These are phyloP conservation scores for Pseudognaphalium luteoalbum DNA, from an alignment of 129 eudicot species.

Conservation along the genomic window DNA sequence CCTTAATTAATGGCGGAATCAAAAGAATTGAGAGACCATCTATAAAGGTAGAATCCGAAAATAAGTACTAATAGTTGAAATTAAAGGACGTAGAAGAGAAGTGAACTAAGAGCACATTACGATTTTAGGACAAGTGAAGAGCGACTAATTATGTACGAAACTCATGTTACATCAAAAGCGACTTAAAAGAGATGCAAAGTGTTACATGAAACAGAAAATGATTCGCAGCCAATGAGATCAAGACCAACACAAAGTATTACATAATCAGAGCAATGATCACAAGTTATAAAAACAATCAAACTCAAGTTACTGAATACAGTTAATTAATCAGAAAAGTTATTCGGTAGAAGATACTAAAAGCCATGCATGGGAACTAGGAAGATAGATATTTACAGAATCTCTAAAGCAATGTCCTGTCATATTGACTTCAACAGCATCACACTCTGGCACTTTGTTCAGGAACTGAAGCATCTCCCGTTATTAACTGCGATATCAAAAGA, in stretches of 20 bases:
- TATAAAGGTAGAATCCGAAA: background rate
- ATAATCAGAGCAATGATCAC: background rate
- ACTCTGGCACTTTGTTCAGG: background rate
- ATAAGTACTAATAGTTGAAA: background rate
- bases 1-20: constrained; percentile 9
- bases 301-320: background rate
- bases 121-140: background rate
- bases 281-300: background rate
- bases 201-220: too few species aligned
- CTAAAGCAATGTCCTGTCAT: constrained; percentile 1
- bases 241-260: background rate
- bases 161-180: too few species aligned
- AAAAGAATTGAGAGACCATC: background rate
- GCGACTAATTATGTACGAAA: too few species aligned
- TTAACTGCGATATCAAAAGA: background rate
- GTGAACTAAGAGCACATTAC: background rate
- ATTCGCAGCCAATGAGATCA: background rate
- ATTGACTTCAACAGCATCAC: background rate
- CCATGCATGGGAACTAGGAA: background rate
- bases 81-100: background rate
- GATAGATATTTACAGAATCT: background rate
- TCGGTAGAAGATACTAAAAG: background rate
- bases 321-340: too few species aligned
- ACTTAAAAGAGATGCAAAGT: too few species aligned
- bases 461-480: background rate